These are phyloP conservation scores for Vanrija humicola DNA, from an alignment of 1,284 basidiomycete species.

Conservation along the genomic window DNA sequence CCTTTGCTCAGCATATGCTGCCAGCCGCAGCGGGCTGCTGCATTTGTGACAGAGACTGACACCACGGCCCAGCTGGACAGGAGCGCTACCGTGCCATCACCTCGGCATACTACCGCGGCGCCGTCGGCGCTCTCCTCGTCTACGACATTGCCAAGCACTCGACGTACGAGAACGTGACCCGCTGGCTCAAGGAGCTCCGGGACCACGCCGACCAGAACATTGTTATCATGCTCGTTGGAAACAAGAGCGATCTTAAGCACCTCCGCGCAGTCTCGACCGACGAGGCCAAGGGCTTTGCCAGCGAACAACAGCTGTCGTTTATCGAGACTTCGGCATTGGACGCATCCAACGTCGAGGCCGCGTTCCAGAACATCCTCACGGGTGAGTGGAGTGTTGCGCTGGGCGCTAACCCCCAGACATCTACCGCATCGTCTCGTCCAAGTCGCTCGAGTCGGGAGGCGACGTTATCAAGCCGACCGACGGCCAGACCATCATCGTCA, in stretches of 20 bases:
- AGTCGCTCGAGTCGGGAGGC: constrained; percentile 74
- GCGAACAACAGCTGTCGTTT: constrained; percentile 85
- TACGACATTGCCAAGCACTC: constrained; percentile 94
- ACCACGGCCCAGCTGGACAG: constrained; percentile 73
- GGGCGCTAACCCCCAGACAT: too few relatives aligned
- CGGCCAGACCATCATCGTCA: constrained; percentile 72
- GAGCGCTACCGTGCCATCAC: constrained; percentile 99
- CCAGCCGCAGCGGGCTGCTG: too few relatives aligned
- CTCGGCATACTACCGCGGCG: constrained; percentile 97
- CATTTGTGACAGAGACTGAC: not conserved
- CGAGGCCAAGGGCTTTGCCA: constrained; percentile 75
- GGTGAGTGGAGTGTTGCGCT: too few relatives aligned
- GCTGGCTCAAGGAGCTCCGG: constrained; percentile 98
- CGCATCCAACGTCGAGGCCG: constrained; percentile 93
- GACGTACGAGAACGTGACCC: constrained; percentile 90
- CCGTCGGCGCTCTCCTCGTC: constrained; percentile 86
- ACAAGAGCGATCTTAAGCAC: constrained; percentile 98
- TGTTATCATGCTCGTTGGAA: constrained; percentile 90
- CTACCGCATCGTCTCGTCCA: constrained; percentile 89
- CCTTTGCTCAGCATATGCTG: too few relatives aligned
- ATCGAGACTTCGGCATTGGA: constrained; percentile 99
- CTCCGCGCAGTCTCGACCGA: constrained; percentile 93
- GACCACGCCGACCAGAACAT: constrained; percentile 92
- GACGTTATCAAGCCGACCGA: constrained; percentile 65
- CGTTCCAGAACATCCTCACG: constrained; percentile 95